A percentile compares a stretch with the other conserved stretches of the same genome.
These are phyloP conservation scores for Populus pruinosa DNA, from an alignment of 345 rosid genomes.

Conservation along the genomic window DNA sequence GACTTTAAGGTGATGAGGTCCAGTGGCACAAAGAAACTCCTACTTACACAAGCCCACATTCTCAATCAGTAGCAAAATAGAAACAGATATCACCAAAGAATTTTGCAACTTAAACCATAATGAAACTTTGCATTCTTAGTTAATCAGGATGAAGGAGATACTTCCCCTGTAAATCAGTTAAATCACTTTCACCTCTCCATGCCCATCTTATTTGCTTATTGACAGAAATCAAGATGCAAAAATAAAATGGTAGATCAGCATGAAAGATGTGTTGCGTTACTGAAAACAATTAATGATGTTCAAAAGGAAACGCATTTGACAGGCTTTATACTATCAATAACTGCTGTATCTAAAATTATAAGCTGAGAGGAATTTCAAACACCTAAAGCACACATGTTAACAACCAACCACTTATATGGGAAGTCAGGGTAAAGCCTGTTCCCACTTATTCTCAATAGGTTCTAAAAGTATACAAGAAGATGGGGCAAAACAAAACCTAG, in stretches of 20 bases:
- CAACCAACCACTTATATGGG: background rate
- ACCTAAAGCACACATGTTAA: background rate
- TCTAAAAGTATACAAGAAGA: background rate
- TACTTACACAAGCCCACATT: no score
- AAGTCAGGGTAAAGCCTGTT: background rate
- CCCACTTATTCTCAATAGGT: background rate
- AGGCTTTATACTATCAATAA: background rate
- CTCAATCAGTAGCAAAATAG: no score
- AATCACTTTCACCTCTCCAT: background rate
- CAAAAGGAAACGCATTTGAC: background rate
- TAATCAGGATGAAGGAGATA: background rate
- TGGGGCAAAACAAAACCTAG: background rate
- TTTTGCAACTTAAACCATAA: background rate
- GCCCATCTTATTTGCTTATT: no score
- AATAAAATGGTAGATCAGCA: no score
- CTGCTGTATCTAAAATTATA: background rate
- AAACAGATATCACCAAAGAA: no score
- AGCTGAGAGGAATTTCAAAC: background rate
- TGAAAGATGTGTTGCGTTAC: background rate
- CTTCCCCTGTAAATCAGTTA: background rate
- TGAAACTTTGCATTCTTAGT: background rate
- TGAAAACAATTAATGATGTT: background rate
- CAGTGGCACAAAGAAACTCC: background rate
- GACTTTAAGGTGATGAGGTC: background rate
- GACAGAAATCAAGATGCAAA: background rate